These are phyloP conservation scores for Noccaea bulbosa DNA, from an alignment of 345 rosid genomes.

Conservation along the genomic window DNA sequence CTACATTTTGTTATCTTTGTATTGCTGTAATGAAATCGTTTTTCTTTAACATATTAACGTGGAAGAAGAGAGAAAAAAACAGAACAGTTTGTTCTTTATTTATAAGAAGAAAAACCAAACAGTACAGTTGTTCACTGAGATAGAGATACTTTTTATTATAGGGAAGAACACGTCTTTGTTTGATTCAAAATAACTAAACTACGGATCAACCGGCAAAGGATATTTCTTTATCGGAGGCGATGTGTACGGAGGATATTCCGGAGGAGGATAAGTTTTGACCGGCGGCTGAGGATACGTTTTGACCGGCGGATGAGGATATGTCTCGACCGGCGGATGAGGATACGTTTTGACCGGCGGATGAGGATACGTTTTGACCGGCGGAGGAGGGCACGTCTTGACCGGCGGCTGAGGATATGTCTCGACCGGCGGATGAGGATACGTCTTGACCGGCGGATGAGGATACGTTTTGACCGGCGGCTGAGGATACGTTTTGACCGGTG, in stretches of 20 bases:
- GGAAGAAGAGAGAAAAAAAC: background rate
- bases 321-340: no score
- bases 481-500: background rate
- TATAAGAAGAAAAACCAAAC: background rate
- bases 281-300: conserved; percentile 9
- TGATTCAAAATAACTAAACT: conserved; percentile 3
- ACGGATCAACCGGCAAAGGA: conserved; percentile 31
- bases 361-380: no score
- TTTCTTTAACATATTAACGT: background rate
- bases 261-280: no score
- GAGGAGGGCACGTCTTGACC: no score
- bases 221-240: background rate
- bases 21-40: conserved; percentile 8
- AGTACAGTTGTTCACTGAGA: background rate
- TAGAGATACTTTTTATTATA: background rate
- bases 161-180: conserved; percentile 15
- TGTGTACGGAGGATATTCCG: no score
- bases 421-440: conserved; percentile 1
- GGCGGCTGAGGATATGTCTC: background rate
- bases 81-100: conserved; percentile 5
- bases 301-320: background rate
- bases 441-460: background rate
- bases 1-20: background rate
- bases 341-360: no score
- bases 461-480: background rate